Conservation (phyloP, 192 early-diverging fungal species). For the Backusella tuberculispora region DNA sequence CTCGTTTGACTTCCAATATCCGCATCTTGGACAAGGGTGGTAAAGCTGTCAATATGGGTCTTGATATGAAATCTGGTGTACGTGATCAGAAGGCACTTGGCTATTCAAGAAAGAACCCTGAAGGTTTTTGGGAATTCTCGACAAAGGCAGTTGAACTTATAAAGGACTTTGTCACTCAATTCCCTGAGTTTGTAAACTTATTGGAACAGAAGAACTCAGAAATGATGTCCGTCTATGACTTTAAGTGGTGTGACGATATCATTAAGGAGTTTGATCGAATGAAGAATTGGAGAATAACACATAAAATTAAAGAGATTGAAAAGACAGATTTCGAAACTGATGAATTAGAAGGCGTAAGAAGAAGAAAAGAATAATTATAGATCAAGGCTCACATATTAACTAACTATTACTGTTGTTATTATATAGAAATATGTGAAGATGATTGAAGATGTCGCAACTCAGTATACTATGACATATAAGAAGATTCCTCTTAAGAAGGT, state of each 20-base stretch:
- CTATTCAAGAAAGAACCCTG: constrained; percentile 75
- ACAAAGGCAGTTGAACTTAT: constrained; percentile 78
- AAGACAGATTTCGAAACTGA: constrained; percentile 63
- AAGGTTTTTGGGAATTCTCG: constrained; percentile 86
- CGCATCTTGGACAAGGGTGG: constrained; percentile 64
- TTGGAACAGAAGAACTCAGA: background rate
- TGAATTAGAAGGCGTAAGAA: constrained; percentile 64
- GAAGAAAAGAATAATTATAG: background rate
- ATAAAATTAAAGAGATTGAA: constrained; percentile 66
- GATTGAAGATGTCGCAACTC: constrained; percentile 62
- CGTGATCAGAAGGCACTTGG: constrained; percentile 87
- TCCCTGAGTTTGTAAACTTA: constrained; percentile 53
- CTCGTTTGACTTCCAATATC: constrained; percentile 85
- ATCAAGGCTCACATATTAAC: background rate
- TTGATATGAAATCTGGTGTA: constrained; percentile 91
- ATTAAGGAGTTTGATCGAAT: constrained; percentile 55
- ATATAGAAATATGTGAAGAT: constrained; percentile 43
- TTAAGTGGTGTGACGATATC: constrained; percentile 41
- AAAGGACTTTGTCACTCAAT: constrained; percentile 63
- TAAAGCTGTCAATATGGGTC: constrained; percentile 73
- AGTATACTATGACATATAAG: constrained; percentile 42
- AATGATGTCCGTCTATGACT: constrained; percentile 24
- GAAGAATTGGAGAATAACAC: constrained; percentile 67
- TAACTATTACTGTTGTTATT: background rate
- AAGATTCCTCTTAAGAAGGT: constrained; percentile 47